phyloP scores from a whole-genome alignment of 2,329 filamentous ascomycete genomes.

The Fusarium devonianum region DNA sequence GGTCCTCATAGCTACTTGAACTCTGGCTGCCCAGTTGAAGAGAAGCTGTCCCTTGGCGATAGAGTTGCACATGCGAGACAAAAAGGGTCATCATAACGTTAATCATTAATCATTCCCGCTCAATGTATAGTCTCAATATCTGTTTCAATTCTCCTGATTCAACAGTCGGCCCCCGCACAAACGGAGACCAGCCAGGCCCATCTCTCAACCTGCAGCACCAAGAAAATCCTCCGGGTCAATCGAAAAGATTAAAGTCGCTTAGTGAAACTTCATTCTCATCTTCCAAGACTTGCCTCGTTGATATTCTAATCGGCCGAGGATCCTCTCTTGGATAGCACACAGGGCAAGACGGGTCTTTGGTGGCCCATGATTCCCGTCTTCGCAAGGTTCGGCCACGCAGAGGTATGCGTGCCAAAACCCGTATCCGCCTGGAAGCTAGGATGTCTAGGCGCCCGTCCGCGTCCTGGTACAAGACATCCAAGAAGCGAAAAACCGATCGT shows the following conservation, averaged over 20 bases:
- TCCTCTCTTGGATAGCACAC: not conserved
- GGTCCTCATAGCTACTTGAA: too few relatives aligned
- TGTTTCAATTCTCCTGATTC: too few relatives aligned
- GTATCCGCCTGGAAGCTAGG: not conserved
- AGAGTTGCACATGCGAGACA: too few relatives aligned
- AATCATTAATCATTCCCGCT: too few relatives aligned
- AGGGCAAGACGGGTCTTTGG: not conserved
- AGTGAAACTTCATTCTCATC: not conserved
- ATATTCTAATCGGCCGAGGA: not conserved
- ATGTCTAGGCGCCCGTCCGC: not conserved
- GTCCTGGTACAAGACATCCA: not conserved
- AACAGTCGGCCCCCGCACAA: too few relatives aligned
- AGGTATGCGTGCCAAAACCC: conserved; percentile 3
- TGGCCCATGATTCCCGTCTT: not conserved
- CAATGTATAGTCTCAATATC: too few relatives aligned
- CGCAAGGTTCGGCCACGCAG: not conserved
- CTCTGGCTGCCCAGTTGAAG: too few relatives aligned
- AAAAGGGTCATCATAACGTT: too few relatives aligned
- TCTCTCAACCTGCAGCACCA: not conserved
- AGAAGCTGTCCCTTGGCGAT: too few relatives aligned
- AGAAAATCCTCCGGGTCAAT: not conserved
- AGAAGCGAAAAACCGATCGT: conserved; percentile 1
- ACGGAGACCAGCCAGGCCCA: too few relatives aligned
- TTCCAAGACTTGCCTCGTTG: not conserved
- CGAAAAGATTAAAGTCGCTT: not conserved